These are phyloP conservation scores for Aspergillus bombycis DNA, from an alignment of 2,329 filamentous ascomycete species.

Conservation along the genomic window DNA sequence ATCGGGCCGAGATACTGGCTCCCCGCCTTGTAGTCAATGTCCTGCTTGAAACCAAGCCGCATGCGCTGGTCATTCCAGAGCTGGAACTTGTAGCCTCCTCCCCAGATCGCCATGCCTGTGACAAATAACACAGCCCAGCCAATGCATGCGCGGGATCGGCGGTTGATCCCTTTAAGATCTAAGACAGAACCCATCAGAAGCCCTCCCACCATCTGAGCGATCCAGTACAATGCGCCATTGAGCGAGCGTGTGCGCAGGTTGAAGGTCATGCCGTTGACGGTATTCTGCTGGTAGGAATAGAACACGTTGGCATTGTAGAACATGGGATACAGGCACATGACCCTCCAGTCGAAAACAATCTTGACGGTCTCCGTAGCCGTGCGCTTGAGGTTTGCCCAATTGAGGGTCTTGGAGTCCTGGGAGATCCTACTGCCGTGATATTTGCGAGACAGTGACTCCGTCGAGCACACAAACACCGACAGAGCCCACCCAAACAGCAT, in stretches of 20 bases:
- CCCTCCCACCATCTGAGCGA: conserved; percentile 75
- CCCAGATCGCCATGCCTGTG: conserved; percentile 77
- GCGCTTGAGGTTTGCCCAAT: conserved; percentile 74
- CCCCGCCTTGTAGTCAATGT: conserved; percentile 64
- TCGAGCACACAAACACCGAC: conserved; percentile 70
- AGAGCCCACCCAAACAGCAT: conserved; percentile 73
- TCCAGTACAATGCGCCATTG: conserved; percentile 75
- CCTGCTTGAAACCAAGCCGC: conserved; percentile 22
- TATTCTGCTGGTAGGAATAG: conserved; percentile 76
- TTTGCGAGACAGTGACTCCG: conserved; percentile 68
- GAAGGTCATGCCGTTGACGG: conserved; percentile 70
- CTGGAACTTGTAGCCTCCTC: conserved; percentile 77
- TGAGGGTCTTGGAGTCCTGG: conserved; percentile 74
- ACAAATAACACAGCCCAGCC: conserved; percentile 63
- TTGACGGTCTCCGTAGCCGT: conserved; percentile 73
- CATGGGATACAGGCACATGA: conserved; percentile 73
- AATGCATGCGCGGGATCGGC: conserved; percentile 67
- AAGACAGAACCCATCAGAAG: conserved; percentile 71
- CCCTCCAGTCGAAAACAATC: conserved; percentile 67
- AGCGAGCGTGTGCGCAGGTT: conserved; percentile 72
- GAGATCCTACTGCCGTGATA: conserved; percentile 79
- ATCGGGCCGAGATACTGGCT: conserved; percentile 73
- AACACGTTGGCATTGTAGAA: conserved; percentile 79
- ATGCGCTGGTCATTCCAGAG: conserved; percentile 56
- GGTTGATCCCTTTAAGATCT: conserved; percentile 61